Conservation (phyloP, 805 yeast genomes). For the Wickerhamomyces bisporus region DNA sequence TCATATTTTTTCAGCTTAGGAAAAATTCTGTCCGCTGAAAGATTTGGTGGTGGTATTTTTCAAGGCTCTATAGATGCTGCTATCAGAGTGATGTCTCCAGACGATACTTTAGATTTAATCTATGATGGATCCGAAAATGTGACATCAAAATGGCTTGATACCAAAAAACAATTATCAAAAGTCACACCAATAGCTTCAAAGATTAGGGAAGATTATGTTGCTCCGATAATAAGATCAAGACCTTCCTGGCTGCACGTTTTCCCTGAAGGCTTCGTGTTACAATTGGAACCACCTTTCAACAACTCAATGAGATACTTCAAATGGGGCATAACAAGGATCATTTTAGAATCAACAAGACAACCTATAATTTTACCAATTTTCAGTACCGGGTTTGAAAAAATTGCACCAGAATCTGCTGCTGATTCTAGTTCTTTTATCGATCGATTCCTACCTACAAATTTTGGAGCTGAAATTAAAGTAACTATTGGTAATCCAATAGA, state of each 20-base stretch:
- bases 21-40: slow-evolving; percentile 76
- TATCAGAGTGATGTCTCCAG: slow-evolving; percentile 72
- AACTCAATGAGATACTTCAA: slow-evolving; percentile 92
- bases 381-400: slow-evolving; percentile 78
- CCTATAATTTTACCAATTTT: slow-evolving; percentile 89
- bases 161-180: neutral
- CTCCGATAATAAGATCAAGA: slow-evolving; percentile 56
- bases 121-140: slow-evolving; percentile 23
- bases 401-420: slow-evolving; percentile 70
- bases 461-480: slow-evolving; percentile 64
- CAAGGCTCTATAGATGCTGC: slow-evolving; percentile 89
- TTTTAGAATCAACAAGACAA: slow-evolving; percentile 74
- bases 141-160: slow-evolving; percentile 13
- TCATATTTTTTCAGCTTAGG: slow-evolving; percentile 77
- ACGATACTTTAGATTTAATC: slow-evolving; percentile 49
- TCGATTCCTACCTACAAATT: slow-evolving; percentile 54
- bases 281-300: slow-evolving; percentile 67
- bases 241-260: slow-evolving; percentile 92
- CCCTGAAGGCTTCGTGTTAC: slow-evolving; percentile 94
- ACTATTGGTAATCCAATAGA: slow-evolving; percentile 68
- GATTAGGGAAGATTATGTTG: slow-evolving; percentile 28
- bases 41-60: slow-evolving; percentile 92
- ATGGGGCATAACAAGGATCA: slow-evolving; percentile 88
- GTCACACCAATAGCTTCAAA: slow-evolving; percentile 8
- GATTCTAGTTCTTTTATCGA: slow-evolving; percentile 41